Evolutionary conservation across 2,329 filamentous ascomycete genomes (phyloP).

Genomic region (Penicillium sp.): DNA sequence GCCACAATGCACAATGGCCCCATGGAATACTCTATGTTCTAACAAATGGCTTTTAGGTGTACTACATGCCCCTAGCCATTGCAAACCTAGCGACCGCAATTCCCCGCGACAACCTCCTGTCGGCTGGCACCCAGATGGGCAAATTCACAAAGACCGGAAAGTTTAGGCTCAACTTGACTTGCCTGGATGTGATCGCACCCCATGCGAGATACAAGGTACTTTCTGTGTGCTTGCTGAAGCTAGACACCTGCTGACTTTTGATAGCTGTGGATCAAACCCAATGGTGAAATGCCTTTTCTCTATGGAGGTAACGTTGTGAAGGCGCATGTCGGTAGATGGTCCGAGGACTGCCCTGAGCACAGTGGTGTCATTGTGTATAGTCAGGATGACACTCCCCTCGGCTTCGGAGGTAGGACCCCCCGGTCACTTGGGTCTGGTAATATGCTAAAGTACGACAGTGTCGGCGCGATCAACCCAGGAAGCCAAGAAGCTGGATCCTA

Average conservation of each 20-base stretch:
- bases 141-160: constrained; percentile 97
- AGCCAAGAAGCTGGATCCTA: constrained; percentile 72
- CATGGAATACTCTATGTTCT: neutral
- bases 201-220: constrained; percentile 77
- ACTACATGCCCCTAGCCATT: constrained; percentile 84
- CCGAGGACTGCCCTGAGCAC: constrained; percentile 89
- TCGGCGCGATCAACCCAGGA: neutral
- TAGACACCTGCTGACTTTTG: neutral
- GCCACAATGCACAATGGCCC: neutral
- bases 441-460: neutral
- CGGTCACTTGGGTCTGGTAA: neutral
- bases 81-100: constrained; percentile 89
- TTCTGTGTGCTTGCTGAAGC: neutral
- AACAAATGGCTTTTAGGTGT: constrained; percentile 45
- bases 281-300: constrained; percentile 73
- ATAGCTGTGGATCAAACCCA: constrained; percentile 83
- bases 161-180: constrained; percentile 90
- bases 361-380: constrained; percentile 83
- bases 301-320: constrained; percentile 69
- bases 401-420: constrained; percentile 59
- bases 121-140: constrained; percentile 82
- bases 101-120: constrained; percentile 73
- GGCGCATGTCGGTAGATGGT: constrained; percentile 76
- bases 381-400: constrained; percentile 84
- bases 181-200: constrained; percentile 79